phyloP scores from a whole-genome alignment of 83 land plant genomes.

The Diphasiastrum complanatum region DNA sequence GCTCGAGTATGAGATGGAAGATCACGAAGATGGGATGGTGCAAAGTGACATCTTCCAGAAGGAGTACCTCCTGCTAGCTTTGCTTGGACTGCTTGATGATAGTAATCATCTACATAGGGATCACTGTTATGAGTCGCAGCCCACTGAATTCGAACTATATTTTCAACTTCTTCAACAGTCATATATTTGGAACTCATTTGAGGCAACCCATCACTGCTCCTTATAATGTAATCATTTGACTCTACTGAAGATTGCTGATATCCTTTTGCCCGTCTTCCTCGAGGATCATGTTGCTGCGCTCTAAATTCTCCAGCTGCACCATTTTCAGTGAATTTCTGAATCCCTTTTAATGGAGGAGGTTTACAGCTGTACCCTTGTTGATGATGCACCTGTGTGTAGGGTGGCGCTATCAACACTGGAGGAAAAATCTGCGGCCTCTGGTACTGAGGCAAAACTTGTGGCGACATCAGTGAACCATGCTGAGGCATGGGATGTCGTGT shows the following conservation, averaged over 20 bases:
- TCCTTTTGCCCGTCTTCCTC: constrained; percentile 16
- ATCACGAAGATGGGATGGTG: constrained; percentile 61
- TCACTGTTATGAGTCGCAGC: constrained; percentile 87
- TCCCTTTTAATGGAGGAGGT: constrained; percentile 23
- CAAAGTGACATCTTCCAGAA: constrained; percentile 65
- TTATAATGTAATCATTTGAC: background rate
- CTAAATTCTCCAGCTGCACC: too few species aligned
- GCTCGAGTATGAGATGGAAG: constrained; percentile 53
- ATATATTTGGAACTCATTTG: constrained; percentile 74
- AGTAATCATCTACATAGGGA: constrained; percentile 84
- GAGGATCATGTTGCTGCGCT: background rate
- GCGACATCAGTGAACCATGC: constrained; percentile 27
- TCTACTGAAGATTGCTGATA: background rate
- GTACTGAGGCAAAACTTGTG: constrained; percentile 33
- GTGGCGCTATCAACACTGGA: constrained; percentile 16
- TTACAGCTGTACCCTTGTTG: constrained; percentile 26
- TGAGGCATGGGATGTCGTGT: constrained; percentile 31
- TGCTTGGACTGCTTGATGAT: constrained; percentile 85
- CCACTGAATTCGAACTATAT: constrained; percentile 71
- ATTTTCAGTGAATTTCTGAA: background rate
- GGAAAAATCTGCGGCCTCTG: constrained; percentile 25
- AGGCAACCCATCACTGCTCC: constrained; percentile 48
- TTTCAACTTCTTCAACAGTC: constrained; percentile 79
- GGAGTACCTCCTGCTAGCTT: constrained; percentile 49
- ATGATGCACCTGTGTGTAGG: constrained; percentile 25